Evolutionary conservation across 164 flowering plant genomes (phyloP).

Genomic region (Nymphaea colorata): DNA sequence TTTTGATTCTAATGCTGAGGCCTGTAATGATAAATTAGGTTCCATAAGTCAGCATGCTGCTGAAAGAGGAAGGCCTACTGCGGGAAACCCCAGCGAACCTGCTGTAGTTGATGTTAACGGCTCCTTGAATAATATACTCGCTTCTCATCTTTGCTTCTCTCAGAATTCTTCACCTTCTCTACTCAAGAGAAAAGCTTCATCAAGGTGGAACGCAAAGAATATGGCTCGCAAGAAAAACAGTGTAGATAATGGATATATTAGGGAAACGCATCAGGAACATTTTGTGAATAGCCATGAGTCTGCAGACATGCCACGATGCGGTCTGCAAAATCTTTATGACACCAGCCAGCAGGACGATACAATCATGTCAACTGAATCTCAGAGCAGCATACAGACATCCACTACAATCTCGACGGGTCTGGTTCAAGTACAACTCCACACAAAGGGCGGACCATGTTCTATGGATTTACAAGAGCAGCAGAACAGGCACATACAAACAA

Average conservation of each 20-base stretch:
- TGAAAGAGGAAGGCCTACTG: conserved; percentile 11
- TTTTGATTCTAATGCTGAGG: conserved; percentile 20
- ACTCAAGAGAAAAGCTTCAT: conserved; percentile 4
- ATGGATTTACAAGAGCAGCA: neutral
- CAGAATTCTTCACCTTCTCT: conserved; percentile 6
- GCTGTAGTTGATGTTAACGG: conserved; percentile 19
- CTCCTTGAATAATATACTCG: conserved; percentile 12
- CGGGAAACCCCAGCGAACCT: conserved; percentile 14
- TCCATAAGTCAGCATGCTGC: neutral
- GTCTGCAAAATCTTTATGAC: neutral
- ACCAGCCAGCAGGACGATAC: neutral
- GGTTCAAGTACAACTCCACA: neutral
- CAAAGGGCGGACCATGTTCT: neutral
- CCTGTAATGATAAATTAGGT: conserved; percentile 5
- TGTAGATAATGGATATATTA: neutral
- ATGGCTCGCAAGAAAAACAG: conserved; percentile 5
- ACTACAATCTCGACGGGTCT: neutral
- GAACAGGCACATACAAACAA: neutral
- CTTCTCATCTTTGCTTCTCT: conserved; percentile 10
- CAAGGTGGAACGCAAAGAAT: conserved; percentile 2
- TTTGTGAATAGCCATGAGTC: too few relatives aligned
- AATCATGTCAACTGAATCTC: neutral
- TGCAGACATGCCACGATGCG: too few relatives aligned
- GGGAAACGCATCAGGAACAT: neutral
- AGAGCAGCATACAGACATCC: neutral